These are phyloP conservation scores for Mycena galericulata DNA, from an alignment of 768 basidiomycete species.

Conservation along the genomic window DNA sequence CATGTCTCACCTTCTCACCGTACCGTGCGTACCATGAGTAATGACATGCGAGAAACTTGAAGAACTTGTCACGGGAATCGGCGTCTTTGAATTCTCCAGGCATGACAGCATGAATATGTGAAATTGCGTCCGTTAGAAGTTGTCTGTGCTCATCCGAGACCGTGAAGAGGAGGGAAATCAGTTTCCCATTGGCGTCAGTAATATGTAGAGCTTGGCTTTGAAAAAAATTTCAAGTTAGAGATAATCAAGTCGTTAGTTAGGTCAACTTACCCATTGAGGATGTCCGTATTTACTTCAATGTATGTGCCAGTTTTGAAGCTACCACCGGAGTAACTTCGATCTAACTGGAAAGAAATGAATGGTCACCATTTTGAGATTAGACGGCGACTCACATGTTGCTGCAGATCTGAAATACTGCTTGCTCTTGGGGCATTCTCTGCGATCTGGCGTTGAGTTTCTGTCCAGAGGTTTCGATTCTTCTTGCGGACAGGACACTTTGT, in stretches of 20 bases:
- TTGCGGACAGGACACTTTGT: neutral
- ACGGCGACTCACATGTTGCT: neutral
- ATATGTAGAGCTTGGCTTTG: constrained; percentile 7
- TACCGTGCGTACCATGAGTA: constrained; percentile 11
- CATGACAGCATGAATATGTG: neutral
- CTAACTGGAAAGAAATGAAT: too few species aligned
- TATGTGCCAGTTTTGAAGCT: neutral
- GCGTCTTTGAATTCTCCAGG: constrained; percentile 15
- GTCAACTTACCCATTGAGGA: constrained; percentile 6
- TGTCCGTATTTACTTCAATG: constrained; percentile 1
- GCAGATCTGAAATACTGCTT: neutral
- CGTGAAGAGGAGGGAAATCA: neutral
- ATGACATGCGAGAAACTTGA: constrained; percentile 14
- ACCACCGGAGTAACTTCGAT: too few species aligned
- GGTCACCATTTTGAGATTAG: too few species aligned
- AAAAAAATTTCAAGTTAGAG: neutral
- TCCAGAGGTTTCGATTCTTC: neutral
- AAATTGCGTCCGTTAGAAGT: neutral
- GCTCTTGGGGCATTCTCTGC: neutral
- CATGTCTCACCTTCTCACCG: neutral
- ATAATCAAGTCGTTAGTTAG: neutral
- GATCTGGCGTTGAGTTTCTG: neutral
- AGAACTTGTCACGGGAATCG: neutral
- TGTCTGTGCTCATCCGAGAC: neutral
- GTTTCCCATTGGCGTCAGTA: constrained; percentile 1